Percentiles rank a stretch among this genome's conserved stretches.
These are phyloP conservation scores for Gaeumannomyces sp. DNA, from an alignment of 2,329 filamentous ascomycete genomes.

Conservation along the genomic window DNA sequence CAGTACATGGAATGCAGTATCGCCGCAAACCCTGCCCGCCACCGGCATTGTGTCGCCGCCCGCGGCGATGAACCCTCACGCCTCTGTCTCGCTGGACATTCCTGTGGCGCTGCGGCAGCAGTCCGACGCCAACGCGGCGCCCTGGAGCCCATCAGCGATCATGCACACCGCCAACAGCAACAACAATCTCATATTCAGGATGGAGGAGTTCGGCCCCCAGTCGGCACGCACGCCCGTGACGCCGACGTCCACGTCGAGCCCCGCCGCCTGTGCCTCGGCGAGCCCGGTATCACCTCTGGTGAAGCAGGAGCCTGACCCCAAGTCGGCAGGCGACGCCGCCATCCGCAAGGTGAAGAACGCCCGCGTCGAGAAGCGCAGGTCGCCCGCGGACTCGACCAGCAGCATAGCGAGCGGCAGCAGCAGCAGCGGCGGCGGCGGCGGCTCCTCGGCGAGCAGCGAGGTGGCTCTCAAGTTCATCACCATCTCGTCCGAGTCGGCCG, in stretches of 20 bases:
- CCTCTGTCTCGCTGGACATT: neutral
- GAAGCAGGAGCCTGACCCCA: slow-evolving; percentile 17
- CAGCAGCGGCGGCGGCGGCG: slow-evolving; percentile 14
- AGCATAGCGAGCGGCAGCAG: slow-evolving; percentile 18
- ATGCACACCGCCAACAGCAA: neutral
- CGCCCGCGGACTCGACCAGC: slow-evolving; percentile 21
- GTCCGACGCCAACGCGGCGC: slow-evolving; percentile 3
- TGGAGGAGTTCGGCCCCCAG: slow-evolving; percentile 8
- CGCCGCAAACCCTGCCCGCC: neutral
- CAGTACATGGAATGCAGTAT: neutral
- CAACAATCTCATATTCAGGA: neutral
- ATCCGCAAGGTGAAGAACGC: slow-evolving; percentile 8
- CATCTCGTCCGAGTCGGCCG: slow-evolving; percentile 48
- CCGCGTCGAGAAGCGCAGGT: slow-evolving; percentile 6
- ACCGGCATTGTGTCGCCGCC: neutral
- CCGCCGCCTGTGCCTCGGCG: slow-evolving; percentile 5
- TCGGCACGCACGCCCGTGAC: slow-evolving; percentile 2
- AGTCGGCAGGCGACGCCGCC: neutral
- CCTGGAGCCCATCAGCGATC: slow-evolving; percentile 3
- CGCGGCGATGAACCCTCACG: neutral
- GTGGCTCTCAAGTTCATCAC: slow-evolving; percentile 41
- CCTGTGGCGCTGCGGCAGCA: slow-evolving; percentile 2
- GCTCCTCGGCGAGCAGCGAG: slow-evolving; percentile 11
- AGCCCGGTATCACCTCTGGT: slow-evolving; percentile 22
- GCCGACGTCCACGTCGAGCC: slow-evolving; percentile 1